phyloP scores from a whole-genome alignment of 139 green algal species.

The Chlorella sp. region DNA sequence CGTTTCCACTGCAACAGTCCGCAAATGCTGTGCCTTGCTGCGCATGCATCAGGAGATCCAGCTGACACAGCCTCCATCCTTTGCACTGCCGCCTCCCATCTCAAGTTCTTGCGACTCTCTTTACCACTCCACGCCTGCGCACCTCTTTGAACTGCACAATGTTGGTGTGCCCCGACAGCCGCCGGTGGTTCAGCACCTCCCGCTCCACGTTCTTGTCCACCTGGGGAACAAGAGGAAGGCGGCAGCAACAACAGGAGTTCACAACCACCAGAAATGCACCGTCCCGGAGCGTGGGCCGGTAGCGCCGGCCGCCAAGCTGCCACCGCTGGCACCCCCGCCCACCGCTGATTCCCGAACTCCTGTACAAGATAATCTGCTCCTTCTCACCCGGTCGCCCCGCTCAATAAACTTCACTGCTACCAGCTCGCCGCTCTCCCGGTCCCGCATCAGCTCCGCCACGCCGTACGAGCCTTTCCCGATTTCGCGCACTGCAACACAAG shows the following conservation, averaged over 20 bases:
- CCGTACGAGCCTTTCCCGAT: constrained; percentile 96
- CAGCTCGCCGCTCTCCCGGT: constrained; percentile 70
- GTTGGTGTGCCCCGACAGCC: constrained; percentile 91
- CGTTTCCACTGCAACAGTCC: too few relatives aligned
- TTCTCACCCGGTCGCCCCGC: constrained; percentile 74
- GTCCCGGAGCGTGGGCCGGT: too few relatives aligned
- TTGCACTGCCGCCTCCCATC: too few relatives aligned
- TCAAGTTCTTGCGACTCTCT: too few relatives aligned
- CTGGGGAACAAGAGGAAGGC: constrained; percentile 47
- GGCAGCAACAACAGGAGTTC: too few relatives aligned
- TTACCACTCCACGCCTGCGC: background rate
- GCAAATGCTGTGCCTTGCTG: too few relatives aligned
- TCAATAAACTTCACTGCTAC: constrained; percentile 88
- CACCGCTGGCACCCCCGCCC: too few relatives aligned
- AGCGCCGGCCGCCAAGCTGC: too few relatives aligned
- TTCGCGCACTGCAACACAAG: constrained; percentile 52
- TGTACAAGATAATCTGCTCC: constrained; percentile 38
- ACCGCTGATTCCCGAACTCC: background rate
- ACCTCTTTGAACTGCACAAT: constrained; percentile 97
- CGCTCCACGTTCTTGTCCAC: constrained; percentile 98
- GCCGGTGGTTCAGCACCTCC: constrained; percentile 97
- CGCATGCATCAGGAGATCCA: too few relatives aligned
- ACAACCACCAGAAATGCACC: too few relatives aligned
- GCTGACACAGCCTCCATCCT: background rate
- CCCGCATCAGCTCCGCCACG: constrained; percentile 80